A percentile compares a stretch with the other conserved stretches of the same genome.
Evolutionary conservation across 2,329 filamentous ascomycete genomes (phyloP).

Genomic region (Aureobasidium sp.): DNA sequence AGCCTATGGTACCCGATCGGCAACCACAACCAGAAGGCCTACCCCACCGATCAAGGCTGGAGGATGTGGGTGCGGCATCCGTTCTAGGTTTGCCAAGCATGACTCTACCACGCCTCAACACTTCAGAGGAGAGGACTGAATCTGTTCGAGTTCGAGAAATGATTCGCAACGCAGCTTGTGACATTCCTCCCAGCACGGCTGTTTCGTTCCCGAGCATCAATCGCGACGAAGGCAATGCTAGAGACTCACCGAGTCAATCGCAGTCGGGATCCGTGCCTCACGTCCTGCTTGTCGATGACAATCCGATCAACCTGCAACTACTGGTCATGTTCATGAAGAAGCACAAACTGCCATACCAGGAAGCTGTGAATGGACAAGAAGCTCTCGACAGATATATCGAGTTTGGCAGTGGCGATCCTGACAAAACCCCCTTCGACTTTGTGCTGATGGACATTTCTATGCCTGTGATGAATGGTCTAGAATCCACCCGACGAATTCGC

Average conservation of each 20-base stretch:
- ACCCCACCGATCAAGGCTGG: background rate
- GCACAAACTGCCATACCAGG: constrained; percentile 18
- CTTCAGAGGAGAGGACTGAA: background rate
- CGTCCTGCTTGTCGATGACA: constrained; percentile 23
- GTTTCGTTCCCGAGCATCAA: constrained; percentile 6
- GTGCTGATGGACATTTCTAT: constrained; percentile 21
- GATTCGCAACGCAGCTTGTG: background rate
- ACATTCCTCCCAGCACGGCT: constrained; percentile 1
- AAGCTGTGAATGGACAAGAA: constrained; percentile 38
- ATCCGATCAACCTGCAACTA: constrained; percentile 21
- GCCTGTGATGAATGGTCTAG: constrained; percentile 22
- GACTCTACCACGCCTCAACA: constrained; percentile 1
- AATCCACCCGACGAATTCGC: constrained; percentile 17
- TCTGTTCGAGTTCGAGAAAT: background rate
- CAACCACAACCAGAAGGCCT: background rate
- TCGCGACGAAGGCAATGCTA: background rate
- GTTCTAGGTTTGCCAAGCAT: constrained; percentile 2
- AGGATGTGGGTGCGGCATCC: constrained; percentile 6
- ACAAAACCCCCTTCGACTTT: constrained; percentile 21
- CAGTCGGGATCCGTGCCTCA: background rate
- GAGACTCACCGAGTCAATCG: constrained; percentile 6
- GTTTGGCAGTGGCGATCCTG: background rate
- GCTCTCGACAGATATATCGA: constrained; percentile 36
- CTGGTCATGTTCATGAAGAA: constrained; percentile 19
- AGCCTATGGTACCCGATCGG: background rate